Conservation (phyloP, 805 yeast genomes). For the Yarrowia osloensis region DNA sequence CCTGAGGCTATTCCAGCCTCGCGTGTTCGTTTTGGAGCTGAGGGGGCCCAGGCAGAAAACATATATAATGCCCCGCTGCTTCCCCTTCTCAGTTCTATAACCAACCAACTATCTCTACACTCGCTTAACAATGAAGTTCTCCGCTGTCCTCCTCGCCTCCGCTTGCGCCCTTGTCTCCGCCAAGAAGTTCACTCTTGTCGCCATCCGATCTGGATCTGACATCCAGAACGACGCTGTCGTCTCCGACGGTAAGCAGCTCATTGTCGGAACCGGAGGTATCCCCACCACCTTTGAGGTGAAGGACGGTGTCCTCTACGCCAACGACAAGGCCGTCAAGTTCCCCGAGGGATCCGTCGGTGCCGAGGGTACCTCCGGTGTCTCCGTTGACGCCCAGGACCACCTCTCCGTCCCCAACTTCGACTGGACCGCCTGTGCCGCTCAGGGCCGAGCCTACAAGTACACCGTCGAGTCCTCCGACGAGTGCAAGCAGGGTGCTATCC, state of each 20-base stretch:
- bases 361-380: background rate
- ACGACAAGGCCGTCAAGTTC: conserved; percentile 23
- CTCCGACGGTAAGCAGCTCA: conserved; percentile 9
- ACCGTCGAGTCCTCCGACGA: background rate
- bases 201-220: conserved; percentile 29
- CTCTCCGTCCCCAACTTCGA: background rate
- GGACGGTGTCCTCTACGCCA: conserved; percentile 21
- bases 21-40: background rate
- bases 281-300: conserved; percentile 26
- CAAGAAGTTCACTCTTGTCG: conserved; percentile 24
- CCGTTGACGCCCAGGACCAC: background rate
- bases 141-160: conserved; percentile 23
- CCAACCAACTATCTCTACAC: conserved; percentile 16
- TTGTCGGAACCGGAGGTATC: background rate
- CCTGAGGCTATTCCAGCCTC: conserved; percentile 14
- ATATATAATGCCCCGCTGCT: background rate
- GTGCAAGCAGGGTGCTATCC: conserved; percentile 12
- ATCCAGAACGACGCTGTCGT: conserved; percentile 15
- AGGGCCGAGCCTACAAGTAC: conserved; percentile 17
- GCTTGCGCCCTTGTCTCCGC: conserved; percentile 16
- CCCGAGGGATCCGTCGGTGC: background rate
- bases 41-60: background rate
- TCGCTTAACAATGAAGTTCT: conserved; percentile 27
- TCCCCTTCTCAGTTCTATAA: background rate
- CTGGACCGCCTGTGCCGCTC: conserved; percentile 16